Evolutionary conservation across 169 alveolate genomes (phyloP), one percentile per base, ranked within the genome.

Genomic region (Cyclospora cayetanensis): DNA sequence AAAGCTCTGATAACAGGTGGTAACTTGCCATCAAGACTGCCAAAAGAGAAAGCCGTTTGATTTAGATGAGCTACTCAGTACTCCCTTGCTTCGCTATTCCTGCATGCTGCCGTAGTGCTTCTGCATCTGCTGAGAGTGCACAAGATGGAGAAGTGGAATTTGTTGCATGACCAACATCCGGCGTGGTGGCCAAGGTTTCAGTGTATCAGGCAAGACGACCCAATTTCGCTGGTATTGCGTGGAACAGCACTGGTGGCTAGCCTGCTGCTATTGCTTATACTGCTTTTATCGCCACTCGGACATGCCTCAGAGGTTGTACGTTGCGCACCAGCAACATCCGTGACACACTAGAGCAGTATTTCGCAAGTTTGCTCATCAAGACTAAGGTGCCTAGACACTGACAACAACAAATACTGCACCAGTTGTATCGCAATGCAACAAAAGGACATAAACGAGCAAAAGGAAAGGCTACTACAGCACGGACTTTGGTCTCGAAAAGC

Each of bases 361-460:
- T 74, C 85, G 63, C 85, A 41, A 4, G 85, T 74, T 42, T 85
- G 82, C n/a, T 85, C 91, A 5, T 85, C 91, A 37, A 85, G 52
- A 50, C 66, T 68, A 4, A 68, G 55, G 29, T 68, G 68, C 80
- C 72, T 68, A 0, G 82, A 85, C 37, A 85, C 91, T 22, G 83
- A 41, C 27, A 85, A 39, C 29, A 85, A 68, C 82, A 85, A 70
- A 22, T 68, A 65, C 72, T 85, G 91, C 53, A 66, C 91, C 70
- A 65, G 91, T 31, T 85, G 84, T 25, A 70, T 68, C 52, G 91
- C 91, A 29, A 85, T 85, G 35, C 91, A 82, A 43, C 66, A 85
- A 9, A 85, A 83, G 72, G 76, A 68, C 91, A 85, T 85, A 83
- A 85, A 85, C 22, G 91, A 85, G 25, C 91, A 82, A 31, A 85